Conservation (phyloP, 1,139 yeast species). For the Suhomyces bribrorum region DNA sequence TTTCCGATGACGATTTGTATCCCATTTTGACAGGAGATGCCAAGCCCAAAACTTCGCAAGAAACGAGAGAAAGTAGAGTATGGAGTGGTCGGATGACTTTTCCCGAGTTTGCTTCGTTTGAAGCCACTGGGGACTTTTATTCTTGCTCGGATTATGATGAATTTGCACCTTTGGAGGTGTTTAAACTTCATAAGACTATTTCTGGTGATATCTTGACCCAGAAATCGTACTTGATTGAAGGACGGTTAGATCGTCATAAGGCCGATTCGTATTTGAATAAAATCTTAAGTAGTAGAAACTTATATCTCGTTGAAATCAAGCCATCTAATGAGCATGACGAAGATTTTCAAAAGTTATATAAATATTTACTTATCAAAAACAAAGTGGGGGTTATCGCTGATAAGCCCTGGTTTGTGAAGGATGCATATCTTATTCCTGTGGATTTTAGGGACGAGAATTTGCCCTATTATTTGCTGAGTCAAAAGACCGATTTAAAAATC, state of each 20-base stretch:
- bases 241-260: slow-evolving; percentile 53
- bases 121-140: slow-evolving; percentile 45
- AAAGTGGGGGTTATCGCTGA: slow-evolving; percentile 66
- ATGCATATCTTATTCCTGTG: slow-evolving; percentile 60
- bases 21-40: slow-evolving; percentile 9
- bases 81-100: slow-evolving; percentile 63
- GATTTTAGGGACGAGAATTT: slow-evolving; percentile 28
- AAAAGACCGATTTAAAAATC: slow-evolving; percentile 20
- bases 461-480: slow-evolving; percentile 30
- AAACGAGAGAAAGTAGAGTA: slow-evolving; percentile 17
- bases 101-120: slow-evolving; percentile 55
- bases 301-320: slow-evolving; percentile 50
- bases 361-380: slow-evolving; percentile 49
- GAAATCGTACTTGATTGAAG: slow-evolving; percentile 53
- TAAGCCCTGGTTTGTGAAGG: slow-evolving; percentile 56
- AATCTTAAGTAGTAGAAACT: slow-evolving; percentile 49
- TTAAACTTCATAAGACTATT: slow-evolving; percentile 30
- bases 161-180: slow-evolving; percentile 13
- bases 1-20: slow-evolving; percentile 11
- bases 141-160: slow-evolving; percentile 33
- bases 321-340: slow-evolving; percentile 23
- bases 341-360: slow-evolving; percentile 50
- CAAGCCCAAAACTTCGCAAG: not conserved
- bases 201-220: slow-evolving; percentile 33
- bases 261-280: slow-evolving; percentile 61